These are phyloP conservation scores for Niveomyces coronatus DNA, from an alignment of 2,329 filamentous ascomycete species.

Conservation along the genomic window DNA sequence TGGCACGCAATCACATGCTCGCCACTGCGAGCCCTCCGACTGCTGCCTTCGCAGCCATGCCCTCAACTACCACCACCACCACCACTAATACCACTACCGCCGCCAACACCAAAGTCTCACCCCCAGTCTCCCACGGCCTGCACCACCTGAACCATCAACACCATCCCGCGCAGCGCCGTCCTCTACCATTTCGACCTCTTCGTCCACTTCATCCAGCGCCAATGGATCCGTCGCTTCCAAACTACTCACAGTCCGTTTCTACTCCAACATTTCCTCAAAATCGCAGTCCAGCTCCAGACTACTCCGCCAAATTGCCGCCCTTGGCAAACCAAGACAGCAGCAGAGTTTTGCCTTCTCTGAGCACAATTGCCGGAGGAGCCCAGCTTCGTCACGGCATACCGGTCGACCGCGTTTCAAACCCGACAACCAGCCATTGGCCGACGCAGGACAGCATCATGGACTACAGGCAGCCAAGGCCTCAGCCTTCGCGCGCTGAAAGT, in stretches of 20 bases:
- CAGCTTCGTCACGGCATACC: slow-evolving; percentile 13
- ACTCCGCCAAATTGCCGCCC: slow-evolving; percentile 16
- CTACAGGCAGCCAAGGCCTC: slow-evolving; percentile 23
- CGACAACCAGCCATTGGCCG: slow-evolving; percentile 11
- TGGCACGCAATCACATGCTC: slow-evolving; percentile 17
- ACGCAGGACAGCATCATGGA: slow-evolving; percentile 36
- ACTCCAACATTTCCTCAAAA: background rate
- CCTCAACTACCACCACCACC: background rate
- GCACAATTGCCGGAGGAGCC: slow-evolving; percentile 23
- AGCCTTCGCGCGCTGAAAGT: slow-evolving; percentile 28
- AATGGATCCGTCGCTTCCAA: slow-evolving; percentile 5
- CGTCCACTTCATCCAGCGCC: slow-evolving; percentile 2
- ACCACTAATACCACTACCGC: background rate
- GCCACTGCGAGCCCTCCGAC: slow-evolving; percentile 10
- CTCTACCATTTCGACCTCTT: slow-evolving; percentile 12
- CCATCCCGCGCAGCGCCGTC: slow-evolving; percentile 12
- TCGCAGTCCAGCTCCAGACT: slow-evolving; percentile 15
- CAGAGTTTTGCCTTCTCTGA: slow-evolving; percentile 26
- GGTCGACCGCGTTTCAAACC: slow-evolving; percentile 4
- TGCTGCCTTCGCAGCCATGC: slow-evolving; percentile 1
- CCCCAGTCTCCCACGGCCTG: slow-evolving; percentile 17
- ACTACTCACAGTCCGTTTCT: background rate
- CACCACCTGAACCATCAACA: slow-evolving; percentile 5
- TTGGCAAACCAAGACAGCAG: slow-evolving; percentile 18
- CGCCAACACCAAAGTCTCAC: slow-evolving; percentile 4